phyloP scores from a whole-genome alignment of 169 alveolate genomes.

The Plasmodium gaboni region DNA sequence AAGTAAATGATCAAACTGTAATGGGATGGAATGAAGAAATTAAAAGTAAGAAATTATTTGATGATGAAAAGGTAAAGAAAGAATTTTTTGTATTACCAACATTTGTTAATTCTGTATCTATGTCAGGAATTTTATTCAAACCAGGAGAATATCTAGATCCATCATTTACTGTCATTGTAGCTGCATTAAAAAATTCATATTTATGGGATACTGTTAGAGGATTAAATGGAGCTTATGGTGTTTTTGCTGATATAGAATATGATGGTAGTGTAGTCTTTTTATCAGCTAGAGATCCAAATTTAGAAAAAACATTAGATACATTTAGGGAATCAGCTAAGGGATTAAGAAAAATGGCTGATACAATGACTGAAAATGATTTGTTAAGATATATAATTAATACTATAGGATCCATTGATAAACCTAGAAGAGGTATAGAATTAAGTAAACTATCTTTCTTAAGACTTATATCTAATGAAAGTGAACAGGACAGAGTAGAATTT shows the following conservation, averaged over 20 bases:
- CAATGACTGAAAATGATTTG: slow-evolving; percentile 71
- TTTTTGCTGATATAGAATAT: slow-evolving; percentile 75
- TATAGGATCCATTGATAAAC: slow-evolving; percentile 66
- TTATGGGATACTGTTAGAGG: slow-evolving; percentile 84
- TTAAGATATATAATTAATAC: slow-evolving; percentile 63
- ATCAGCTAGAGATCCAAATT: slow-evolving; percentile 75
- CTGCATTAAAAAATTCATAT: slow-evolving; percentile 78
- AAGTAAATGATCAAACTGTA: not conserved
- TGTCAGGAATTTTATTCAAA: slow-evolving; percentile 84
- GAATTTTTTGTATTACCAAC: slow-evolving; percentile 80
- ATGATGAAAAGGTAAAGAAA: slow-evolving; percentile 22
- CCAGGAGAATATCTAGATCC: slow-evolving; percentile 79
- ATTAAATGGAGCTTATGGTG: slow-evolving; percentile 86
- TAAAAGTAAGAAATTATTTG: slow-evolving; percentile 35
- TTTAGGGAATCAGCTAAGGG: slow-evolving; percentile 74
- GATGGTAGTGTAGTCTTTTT: slow-evolving; percentile 58
- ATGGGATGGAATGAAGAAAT: slow-evolving; percentile 73
- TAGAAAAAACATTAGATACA: slow-evolving; percentile 65
- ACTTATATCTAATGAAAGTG: slow-evolving; percentile 48
- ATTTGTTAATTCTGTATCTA: slow-evolving; percentile 83
- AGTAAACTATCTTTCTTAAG: slow-evolving; percentile 50
- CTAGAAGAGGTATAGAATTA: slow-evolving; percentile 71
- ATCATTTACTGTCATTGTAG: slow-evolving; percentile 78
- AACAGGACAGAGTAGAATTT: slow-evolving; percentile 59
- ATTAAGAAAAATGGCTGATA: slow-evolving; percentile 72